A percentile compares a stretch with the other conserved stretches of the same genome.
Evolutionary conservation across 176 grass and related monocot species (phyloP).

Genomic region (Musa schizocarpa): DNA sequence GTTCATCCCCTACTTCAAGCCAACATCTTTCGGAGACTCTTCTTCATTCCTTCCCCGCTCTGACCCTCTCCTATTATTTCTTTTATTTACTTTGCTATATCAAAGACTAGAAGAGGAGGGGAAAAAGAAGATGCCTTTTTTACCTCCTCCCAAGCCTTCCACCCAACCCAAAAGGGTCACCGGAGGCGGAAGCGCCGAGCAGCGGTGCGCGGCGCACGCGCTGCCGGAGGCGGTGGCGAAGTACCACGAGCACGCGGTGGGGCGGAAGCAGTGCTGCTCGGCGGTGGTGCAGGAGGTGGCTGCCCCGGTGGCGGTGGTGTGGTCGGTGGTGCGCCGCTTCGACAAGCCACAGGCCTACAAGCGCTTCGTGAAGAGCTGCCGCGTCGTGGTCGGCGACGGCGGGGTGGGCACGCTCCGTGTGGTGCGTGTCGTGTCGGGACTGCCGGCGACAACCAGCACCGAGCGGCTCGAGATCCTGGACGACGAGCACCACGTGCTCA

Average conservation of each 20-base stretch:
- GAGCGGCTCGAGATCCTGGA: conserved; percentile 75
- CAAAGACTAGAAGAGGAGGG: too few relatives aligned
- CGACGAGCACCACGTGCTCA: conserved; percentile 53
- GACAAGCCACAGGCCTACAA: conserved; percentile 83
- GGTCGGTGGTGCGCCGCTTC: conserved; percentile 82
- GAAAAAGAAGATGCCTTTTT: too few relatives aligned
- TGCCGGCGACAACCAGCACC: conserved; percentile 50
- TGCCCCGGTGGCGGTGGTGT: conserved; percentile 49
- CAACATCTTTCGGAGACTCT: too few relatives aligned
- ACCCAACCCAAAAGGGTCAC: too few relatives aligned
- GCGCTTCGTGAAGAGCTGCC: conserved; percentile 56
- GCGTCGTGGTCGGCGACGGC: conserved; percentile 49
- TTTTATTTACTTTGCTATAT: too few relatives aligned
- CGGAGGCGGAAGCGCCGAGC: too few relatives aligned
- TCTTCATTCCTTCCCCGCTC: too few relatives aligned
- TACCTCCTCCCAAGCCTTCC: too few relatives aligned
- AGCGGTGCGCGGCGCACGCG: conserved; percentile 22
- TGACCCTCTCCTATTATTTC: too few relatives aligned
- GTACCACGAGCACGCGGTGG: conserved; percentile 44
- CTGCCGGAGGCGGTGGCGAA: conserved; percentile 37
- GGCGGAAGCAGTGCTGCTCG: conserved; percentile 49
- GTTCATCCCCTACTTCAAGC: too few relatives aligned
- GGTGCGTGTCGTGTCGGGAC: conserved; percentile 50
- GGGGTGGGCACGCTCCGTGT: conserved; percentile 54
- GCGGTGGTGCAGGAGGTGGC: conserved; percentile 29